Base-by-base conservation (phyloP, 164 flowering plant genomes). In the Warburgia ugandensis region DNA sequence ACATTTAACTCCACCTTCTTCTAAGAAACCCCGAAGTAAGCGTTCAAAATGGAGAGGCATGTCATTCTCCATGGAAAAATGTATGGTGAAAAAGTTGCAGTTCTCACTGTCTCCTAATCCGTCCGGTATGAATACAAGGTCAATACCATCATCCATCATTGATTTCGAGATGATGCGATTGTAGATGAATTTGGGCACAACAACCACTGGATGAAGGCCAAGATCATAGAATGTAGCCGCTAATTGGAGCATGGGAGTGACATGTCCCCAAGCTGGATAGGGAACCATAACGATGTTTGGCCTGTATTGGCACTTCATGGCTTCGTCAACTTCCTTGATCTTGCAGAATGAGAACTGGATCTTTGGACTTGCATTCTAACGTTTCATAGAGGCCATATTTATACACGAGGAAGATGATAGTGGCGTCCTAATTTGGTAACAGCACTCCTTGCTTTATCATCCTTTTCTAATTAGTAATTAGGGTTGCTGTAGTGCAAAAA, bases 201-300 rank as follows among this genome's bases (percentile, higher is more conserved):
- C 48, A 5, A 88, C 30, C 12, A 81, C 45, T 0, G 86, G 73
- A 1, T 55, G 54, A 52, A 79, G 73, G 1, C 84, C 84, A 6
- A 13, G 66, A 64, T 8, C 21, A 21, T 52, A 55, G 17, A 88
- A 50, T 31, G 64, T 59, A 0, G 64, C 31, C 6, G 78, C 91
- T 8, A 88, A 65, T 21, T 80, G 72, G 1, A 79, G 62, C 82
- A 88, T 83, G 52, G 96, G 96, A 13, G 86, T 83, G 10, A 88
- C 88, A 62, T 88, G 96, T 1, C 96, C 94, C 32, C 79, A 94
- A 19, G 94, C 91, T 27, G 96, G 94, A 50, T 82, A 88, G 22
- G 96, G 96, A 43, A 84, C 77, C 56, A 88, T 22, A n/a, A 84
- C 27, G 8, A 82, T 56, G 47, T 46, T 67, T 12, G 70, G 54